Conservation (phyloP, 352 stramenopile genomes). For the Pythium volutum region DNA sequence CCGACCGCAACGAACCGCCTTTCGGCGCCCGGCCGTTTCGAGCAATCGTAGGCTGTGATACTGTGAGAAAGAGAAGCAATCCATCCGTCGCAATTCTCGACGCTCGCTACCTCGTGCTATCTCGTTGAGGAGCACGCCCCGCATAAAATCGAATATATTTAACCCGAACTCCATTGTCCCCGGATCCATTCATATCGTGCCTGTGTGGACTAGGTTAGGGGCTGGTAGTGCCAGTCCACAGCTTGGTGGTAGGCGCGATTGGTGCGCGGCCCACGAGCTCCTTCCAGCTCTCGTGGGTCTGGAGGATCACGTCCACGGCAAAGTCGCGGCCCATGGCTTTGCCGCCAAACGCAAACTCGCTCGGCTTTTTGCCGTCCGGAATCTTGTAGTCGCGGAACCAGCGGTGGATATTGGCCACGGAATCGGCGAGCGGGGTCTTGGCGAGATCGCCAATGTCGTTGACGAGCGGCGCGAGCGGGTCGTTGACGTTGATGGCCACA, state of each 20-base stretch:
- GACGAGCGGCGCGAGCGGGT: slow-evolving; percentile 93
- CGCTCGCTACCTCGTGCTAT: not conserved
- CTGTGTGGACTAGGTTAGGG: not conserved
- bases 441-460: slow-evolving; percentile 91
- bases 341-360: slow-evolving; percentile 98
- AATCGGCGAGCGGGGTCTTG: slow-evolving; percentile 69
- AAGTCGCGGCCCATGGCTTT: slow-evolving; percentile 84
- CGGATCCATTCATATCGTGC: not conserved
- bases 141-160: slow-evolving; percentile 31
- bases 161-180: slow-evolving; percentile 13
- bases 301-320: slow-evolving; percentile 89
- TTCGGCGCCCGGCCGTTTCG: slow-evolving; percentile 24
- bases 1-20: slow-evolving; percentile 21
- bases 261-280: slow-evolving; percentile 63
- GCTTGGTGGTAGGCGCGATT: slow-evolving; percentile 41
- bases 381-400: slow-evolving; percentile 99
- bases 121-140: not conserved
- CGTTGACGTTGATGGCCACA: slow-evolving; percentile 94
- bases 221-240: slow-evolving; percentile 49
- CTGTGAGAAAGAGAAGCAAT: not conserved
- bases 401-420: slow-evolving; percentile 73
- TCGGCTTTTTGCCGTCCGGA: slow-evolving; percentile 98
- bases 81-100: not conserved
- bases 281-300: slow-evolving; percentile 88
- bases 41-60: slow-evolving; percentile 16